phyloP scores from a whole-genome alignment of 345 rosid genomes.

The Erysimum cheiranthoides region DNA sequence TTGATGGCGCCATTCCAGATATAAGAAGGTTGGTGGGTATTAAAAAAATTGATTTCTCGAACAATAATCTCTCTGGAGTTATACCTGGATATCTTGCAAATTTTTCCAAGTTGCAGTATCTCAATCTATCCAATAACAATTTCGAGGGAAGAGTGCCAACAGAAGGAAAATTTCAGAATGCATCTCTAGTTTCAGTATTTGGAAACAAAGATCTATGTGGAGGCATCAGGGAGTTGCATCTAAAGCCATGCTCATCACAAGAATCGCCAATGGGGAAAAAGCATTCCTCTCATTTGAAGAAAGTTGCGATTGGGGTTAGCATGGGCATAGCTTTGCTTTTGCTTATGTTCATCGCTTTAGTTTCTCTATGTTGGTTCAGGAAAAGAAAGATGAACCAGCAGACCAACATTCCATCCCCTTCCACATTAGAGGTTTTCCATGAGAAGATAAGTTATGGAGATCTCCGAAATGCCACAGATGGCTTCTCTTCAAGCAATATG shows the following conservation, averaged over 20 bases:
- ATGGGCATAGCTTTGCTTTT: background rate
- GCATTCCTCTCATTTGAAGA: background rate
- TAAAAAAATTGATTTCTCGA: background rate
- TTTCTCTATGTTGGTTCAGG: background rate
- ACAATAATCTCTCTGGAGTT: conserved; percentile 14
- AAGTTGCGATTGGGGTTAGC: background rate
- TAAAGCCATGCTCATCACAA: conserved; percentile 19
- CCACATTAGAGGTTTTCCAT: background rate
- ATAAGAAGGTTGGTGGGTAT: background rate
- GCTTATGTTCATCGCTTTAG: background rate
- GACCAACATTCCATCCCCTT: background rate
- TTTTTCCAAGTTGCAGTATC: background rate
- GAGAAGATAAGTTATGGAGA: conserved; percentile 18
- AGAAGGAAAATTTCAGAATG: conserved; percentile 34
- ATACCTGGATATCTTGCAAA: conserved; percentile 15
- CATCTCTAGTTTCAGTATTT: background rate
- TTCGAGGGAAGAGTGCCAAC: conserved; percentile 28
- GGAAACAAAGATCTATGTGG: conserved; percentile 35
- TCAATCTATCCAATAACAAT: conserved; percentile 34
- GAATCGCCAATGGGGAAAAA: background rate
- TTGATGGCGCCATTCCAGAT: conserved; percentile 24
- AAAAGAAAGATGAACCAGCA: background rate
- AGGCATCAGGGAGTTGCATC: conserved; percentile 7
- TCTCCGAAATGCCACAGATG: background rate
- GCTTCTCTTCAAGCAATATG: background rate